Percentiles rank a stretch among this genome's conserved stretches.
Conservation (phyloP, 139 green algal species). For the Chlorella sp. region DNA sequence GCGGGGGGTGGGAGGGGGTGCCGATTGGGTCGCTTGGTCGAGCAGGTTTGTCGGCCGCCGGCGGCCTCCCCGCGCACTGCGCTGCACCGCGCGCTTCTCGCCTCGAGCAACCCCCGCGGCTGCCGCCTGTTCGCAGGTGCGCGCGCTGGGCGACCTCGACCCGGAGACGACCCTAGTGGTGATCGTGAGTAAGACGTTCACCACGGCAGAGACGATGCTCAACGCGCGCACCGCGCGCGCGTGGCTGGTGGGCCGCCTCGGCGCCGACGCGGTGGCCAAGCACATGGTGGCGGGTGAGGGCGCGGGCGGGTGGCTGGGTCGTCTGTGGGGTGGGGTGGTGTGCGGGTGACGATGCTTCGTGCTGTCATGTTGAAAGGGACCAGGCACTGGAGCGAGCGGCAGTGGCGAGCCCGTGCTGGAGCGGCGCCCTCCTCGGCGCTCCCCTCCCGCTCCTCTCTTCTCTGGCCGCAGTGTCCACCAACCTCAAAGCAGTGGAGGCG, state of each 20-base stretch:
- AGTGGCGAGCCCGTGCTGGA: too few relatives aligned
- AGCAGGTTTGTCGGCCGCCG: too few relatives aligned
- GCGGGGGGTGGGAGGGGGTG: too few relatives aligned
- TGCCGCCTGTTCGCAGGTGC: too few relatives aligned
- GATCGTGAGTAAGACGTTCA: slow-evolving; percentile 99
- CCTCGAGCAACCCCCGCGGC: too few relatives aligned
- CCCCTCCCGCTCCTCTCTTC: background rate
- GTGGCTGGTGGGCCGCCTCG: slow-evolving; percentile 84
- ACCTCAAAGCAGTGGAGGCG: slow-evolving; percentile 96
- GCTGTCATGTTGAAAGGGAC: background rate
- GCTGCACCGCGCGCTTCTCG: too few relatives aligned
- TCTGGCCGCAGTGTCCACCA: slow-evolving; percentile 73
- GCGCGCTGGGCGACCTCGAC: slow-evolving; percentile 79
- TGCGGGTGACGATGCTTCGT: too few relatives aligned
- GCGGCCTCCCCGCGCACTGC: too few relatives aligned
- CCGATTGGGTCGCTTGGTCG: too few relatives aligned
- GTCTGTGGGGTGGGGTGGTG: too few relatives aligned
- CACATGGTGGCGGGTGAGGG: slow-evolving; percentile 99
- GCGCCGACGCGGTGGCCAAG: slow-evolving; percentile 82
- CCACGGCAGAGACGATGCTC: slow-evolving; percentile 99
- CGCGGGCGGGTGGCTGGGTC: background rate
- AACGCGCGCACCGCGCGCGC: slow-evolving; percentile 95
- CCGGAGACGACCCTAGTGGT: slow-evolving; percentile 94
- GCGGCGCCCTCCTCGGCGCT: too few relatives aligned
- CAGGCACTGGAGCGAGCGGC: background rate